Conservation (phyloP, 2,329 filamentous ascomycete species). For the Ophidiomyces ophidiicola region DNA sequence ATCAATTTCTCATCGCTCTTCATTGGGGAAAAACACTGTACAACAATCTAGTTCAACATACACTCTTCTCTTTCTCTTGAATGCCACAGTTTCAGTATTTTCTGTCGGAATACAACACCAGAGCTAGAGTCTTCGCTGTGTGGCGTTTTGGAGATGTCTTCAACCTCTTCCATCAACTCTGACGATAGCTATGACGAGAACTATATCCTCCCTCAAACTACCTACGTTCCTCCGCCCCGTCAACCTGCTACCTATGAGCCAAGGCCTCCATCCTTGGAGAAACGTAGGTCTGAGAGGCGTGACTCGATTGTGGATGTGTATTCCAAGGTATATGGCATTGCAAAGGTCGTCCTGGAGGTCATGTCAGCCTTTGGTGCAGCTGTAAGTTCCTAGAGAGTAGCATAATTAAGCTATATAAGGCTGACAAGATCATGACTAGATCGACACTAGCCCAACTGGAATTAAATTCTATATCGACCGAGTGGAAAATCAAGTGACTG, state of each 20-base stretch:
- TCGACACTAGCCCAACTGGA: conserved; percentile 22
- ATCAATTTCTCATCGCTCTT: neutral
- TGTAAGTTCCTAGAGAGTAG: conserved; percentile 18
- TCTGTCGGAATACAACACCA: neutral
- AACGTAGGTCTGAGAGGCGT: conserved; percentile 19
- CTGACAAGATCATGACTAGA: conserved; percentile 16
- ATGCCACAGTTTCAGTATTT: neutral
- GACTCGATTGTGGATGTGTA: conserved; percentile 23
- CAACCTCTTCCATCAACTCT: conserved; percentile 3
- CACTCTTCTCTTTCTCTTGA: neutral
- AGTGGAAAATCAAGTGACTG: conserved; percentile 22
- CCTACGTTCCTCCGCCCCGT: too few relatives aligned
- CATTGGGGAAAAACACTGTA: neutral
- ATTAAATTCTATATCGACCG: conserved; percentile 24
- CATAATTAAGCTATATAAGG: neutral
- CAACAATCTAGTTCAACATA: neutral
- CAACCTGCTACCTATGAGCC: too few relatives aligned
- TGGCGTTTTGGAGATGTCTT: conserved; percentile 2
- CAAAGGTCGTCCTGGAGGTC: conserved; percentile 26
- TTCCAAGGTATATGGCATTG: conserved; percentile 25
- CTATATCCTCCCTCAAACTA: neutral
- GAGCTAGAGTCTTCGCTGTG: neutral
- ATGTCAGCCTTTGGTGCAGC: conserved; percentile 26
- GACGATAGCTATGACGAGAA: conserved; percentile 4
- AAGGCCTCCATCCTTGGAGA: conserved; percentile 8